These are phyloP conservation scores for Fagus crenata DNA, from an alignment of 306 rosid genomes.

Conservation along the genomic window DNA sequence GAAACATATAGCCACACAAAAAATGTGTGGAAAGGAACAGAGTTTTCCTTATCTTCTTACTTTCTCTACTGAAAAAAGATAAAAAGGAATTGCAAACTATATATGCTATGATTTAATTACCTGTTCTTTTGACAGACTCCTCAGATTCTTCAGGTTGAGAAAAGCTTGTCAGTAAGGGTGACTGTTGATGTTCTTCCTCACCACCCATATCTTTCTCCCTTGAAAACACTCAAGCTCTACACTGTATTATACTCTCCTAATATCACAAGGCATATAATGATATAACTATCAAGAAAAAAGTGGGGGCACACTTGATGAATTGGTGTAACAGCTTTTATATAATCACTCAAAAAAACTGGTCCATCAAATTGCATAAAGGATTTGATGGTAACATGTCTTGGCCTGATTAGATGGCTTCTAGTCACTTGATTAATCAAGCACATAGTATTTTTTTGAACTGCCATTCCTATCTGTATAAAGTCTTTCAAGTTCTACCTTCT, in stretches of 20 bases:
- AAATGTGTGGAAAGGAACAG: not conserved
- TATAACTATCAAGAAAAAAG: no score
- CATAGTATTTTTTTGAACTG: no score
- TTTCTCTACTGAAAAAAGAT: not conserved
- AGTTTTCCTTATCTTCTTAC: not conserved
- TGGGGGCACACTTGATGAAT: no score
- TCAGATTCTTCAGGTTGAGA: constrained; percentile 2
- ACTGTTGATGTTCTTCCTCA: constrained; percentile 16
- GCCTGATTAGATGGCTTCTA: not conserved
- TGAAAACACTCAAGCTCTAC: no score
- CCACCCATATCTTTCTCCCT: no score
- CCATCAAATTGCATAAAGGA: not conserved
- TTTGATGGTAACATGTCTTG: not conserved
- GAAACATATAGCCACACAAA: not conserved
- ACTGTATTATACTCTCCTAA: no score
- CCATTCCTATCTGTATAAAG: no score
- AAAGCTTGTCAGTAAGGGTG: constrained; percentile 22
- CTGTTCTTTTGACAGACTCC: constrained; percentile 30
- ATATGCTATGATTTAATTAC: not conserved
- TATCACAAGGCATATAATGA: no score
- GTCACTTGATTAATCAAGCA: not conserved
- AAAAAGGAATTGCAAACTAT: not conserved
- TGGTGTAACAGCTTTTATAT: no score
- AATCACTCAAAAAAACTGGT: not conserved
- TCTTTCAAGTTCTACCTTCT: no score